phyloP scores from a whole-genome alignment of 495 filamentous ascomycete genomes.

The Trichoderma virens region DNA sequence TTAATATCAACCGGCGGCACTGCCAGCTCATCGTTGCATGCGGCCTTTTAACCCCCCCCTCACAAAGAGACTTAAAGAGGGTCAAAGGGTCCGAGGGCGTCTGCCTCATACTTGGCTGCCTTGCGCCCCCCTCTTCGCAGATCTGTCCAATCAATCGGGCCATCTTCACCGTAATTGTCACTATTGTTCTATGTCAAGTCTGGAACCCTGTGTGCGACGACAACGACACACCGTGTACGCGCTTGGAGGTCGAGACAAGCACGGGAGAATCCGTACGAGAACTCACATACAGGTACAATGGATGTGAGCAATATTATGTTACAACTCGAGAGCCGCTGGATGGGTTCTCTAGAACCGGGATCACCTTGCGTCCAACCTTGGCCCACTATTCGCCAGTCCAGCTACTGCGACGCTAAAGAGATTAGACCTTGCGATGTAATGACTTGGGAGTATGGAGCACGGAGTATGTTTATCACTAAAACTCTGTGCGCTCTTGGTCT shows the following conservation, averaged over 20 bases:
- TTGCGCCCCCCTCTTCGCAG: slow-evolving; percentile 29
- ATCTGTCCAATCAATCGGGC: slow-evolving; percentile 24
- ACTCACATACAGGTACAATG: background rate
- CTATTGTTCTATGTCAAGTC: slow-evolving; percentile 1
- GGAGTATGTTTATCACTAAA: slow-evolving; percentile 13
- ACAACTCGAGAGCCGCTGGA: background rate
- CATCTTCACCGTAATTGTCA: slow-evolving; percentile 10
- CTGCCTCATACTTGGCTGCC: slow-evolving; percentile 46
- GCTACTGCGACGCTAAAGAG: slow-evolving; percentile 4
- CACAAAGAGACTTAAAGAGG: background rate
- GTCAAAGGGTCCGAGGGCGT: slow-evolving; percentile 15
- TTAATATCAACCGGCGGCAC: slow-evolving; percentile 49
- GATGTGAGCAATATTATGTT: background rate
- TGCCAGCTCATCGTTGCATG: slow-evolving; percentile 92
- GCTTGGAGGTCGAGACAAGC: background rate
- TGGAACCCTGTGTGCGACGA: slow-evolving; percentile 1
- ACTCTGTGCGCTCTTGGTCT: background rate
- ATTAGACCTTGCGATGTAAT: background rate
- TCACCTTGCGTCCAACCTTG: slow-evolving; percentile 2
- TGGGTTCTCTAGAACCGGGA: background rate
- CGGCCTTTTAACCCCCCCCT: background rate
- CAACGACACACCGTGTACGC: background rate
- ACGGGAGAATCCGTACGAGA: background rate
- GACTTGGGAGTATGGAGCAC: slow-evolving; percentile 6
- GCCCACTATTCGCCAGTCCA: background rate